Evolutionary conservation across 1,284 basidiomycete species (phyloP).

Genomic region (Pseudozyma thailandica): DNA sequence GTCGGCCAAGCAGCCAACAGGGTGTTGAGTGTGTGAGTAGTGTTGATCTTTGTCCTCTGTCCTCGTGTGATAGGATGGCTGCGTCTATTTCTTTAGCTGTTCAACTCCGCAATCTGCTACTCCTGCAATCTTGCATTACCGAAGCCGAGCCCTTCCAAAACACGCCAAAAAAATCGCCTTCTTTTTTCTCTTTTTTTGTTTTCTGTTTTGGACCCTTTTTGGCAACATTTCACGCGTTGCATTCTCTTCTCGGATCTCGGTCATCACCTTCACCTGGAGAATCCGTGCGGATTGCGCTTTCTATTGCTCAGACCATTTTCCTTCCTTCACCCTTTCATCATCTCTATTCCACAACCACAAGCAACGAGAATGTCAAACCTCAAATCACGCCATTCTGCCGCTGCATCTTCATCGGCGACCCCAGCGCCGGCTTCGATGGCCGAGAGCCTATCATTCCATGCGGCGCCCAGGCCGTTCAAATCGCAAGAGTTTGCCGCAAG

Average conservation of each 20-base stretch:
- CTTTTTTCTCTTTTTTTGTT: constrained; percentile 1
- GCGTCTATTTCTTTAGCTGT: constrained; percentile 3
- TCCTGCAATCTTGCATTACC: constrained; percentile 20
- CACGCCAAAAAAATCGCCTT: constrained; percentile 1
- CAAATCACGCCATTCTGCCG: constrained; percentile 12
- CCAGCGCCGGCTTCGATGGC: constrained; percentile 39
- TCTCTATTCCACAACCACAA: neutral
- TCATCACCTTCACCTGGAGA: neutral
- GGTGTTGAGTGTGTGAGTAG: too few species aligned
- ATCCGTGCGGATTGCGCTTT: neutral
- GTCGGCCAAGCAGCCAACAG: too few species aligned
- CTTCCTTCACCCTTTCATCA: neutral
- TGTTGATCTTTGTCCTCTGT: constrained; percentile 1
- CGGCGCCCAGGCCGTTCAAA: constrained; percentile 49
- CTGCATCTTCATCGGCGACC: constrained; percentile 29
- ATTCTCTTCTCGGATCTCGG: constrained; percentile 5
- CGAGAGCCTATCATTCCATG: constrained; percentile 48
- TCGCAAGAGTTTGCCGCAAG: constrained; percentile 29
- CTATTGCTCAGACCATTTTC: constrained; percentile 1
- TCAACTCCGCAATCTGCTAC: constrained; percentile 35
- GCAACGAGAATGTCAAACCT: constrained; percentile 13
- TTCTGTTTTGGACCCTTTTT: neutral
- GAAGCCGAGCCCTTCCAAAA: constrained; percentile 24
- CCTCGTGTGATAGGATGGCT: neutral
- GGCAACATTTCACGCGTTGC: neutral